Base-by-base conservation (phyloP, 495 filamentous ascomycete species). In the Rhizodiscina lignyota region DNA sequence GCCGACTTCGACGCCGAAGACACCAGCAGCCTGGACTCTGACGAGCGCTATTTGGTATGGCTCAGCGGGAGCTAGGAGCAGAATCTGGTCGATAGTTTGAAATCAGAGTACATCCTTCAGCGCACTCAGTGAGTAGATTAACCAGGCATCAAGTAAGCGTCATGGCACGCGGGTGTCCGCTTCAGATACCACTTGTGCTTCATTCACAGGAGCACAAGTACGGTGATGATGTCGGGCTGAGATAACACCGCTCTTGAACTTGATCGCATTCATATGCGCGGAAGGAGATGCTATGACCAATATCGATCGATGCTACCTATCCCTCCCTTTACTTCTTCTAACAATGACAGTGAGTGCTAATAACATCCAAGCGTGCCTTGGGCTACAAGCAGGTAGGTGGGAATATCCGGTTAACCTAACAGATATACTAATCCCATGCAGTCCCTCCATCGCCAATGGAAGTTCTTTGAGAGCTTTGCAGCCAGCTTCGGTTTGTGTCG, bases 381-480 rank as follows among this genome's bases (percentile, higher is more conserved):
- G 48, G 48, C 2, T 51, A 51, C 24, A 51, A 51, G 39, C 48
- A 51, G 40, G 48, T 51, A 42, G 22, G 34, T 35, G 11, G 30
- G 12, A 4, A 11, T 12, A 21, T 26, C 4, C 10, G 12, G 5
- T 13, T 5, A 1, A 33, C 19, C 4, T 22, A 21, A 21, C 24
- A 13, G 18, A 19, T 22, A 3, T 21, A 10, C 13, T 35, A n/a
- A 24, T 8, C 23, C 12, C n/a, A n/a, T 20, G 10, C 23, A 51
- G 48, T 37, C 45, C 6, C 37, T 51, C 12, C 45, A 51, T 32
- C 45, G 48, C 4, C 45, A 48, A 34, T 51, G 48, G 48, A 45
- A 46, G 15, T 47, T 70, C 12, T 56, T 70, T 18, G 66, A 70
- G 45, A 68, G 66, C 40, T 70, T 70, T 41, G 51, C 66, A 5